Evolutionary conservation across 768 basidiomycete genomes (phyloP), one percentile per base, ranked within the genome.

Genomic region (Hygrophoropsis aurantiaca): DNA sequence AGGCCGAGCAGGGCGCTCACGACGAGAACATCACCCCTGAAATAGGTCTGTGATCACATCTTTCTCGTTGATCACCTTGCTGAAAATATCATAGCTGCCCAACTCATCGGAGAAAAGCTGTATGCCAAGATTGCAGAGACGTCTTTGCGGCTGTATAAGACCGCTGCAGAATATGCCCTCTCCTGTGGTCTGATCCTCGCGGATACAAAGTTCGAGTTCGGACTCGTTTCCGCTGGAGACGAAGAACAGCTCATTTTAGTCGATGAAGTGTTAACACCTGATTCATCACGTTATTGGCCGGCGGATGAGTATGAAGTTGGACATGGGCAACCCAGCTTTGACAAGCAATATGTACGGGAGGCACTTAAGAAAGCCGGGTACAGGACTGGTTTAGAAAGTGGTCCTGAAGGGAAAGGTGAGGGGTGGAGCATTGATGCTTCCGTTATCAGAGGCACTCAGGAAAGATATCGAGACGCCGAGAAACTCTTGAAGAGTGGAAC

Each of bases 181-280:
- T 74, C 78, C 5, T 78, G 82, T 4, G 94, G 92, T 15, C 74
- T 98, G 47, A 97, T 98, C 58, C 84, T 99, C 36, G 97, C 94
- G 19, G 95, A 99, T 67, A 98, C 94, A 33, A 99, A 99, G 65
- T 97, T 98, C 66, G 97, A 98, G 70, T 99, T 99, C 60, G 97
- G 97, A 5, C 79, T 97, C 36, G 59, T 93, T 40, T 66, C 71
- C 7, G 33, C 67, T 9, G 46, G 58, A 8, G 58, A 55, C 56
- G 5, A 62, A 62, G 56, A 74, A 66, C 67, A 80, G 20, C 74
- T 97, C 19, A 89, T 95, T 52, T 79, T 98, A 40, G 85, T 98
- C 55, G 97, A 99, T 66, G 97, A 99, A 62, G 80, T 90, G n/a
- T 79, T 99, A 44, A 98, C 97, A 0, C 94, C 95, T 16, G 97